Evolutionary conservation across 169 alveolate species (phyloP), one percentile per base, ranked within the genome.

Genomic region (Eimeria acervulina): DNA sequence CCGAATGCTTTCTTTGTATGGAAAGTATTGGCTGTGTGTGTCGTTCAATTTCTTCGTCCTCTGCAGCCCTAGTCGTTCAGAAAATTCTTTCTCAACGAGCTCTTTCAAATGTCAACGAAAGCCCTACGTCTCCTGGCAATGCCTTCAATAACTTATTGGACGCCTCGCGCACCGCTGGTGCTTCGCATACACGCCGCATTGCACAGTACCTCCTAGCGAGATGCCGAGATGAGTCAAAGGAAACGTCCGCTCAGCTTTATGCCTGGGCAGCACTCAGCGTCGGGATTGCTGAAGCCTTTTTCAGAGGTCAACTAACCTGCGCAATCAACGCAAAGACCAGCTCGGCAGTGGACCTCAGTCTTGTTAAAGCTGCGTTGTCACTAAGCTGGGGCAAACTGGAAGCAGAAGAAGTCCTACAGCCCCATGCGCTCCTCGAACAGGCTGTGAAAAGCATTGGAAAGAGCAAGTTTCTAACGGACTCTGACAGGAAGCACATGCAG

Each of bases 241-340:
- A 51, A 19, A 17, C 42, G 61, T 21, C 28, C 63, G 93, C 78
- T 38, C 74, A 55, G 40, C 19, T 31, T 84, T 38, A 84, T 84
- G 51, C 52, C 15, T 84, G 93, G 93, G 93, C 80, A 31, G 93
- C 93, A 19, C 93, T 84, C 76, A 84, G 93, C 93, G 33, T 84
- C 4, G 93, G 78, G 47, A 1, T 84, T 33, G 74, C 78, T 0
- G 93, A 84, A 19, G 5, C 42, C 33, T 84, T 84, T 7, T 84
- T 84, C 52, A 84, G 52, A 59, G 78, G 55, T 8, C 93, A 84
- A 51, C 78, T 84, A 33, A 23, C 51, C 26, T 84, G 93, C 26
- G 80, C 93, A 28, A 33, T 84, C 76, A 47, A 52, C 26, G 40
- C 90, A 81, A 59, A 84, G 38, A 61, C 42, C 33, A n/a, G 76